These are phyloP conservation scores for Funneliformis geosporum DNA, from an alignment of 192 early-diverging fungal genomes.

Conservation along the genomic window DNA sequence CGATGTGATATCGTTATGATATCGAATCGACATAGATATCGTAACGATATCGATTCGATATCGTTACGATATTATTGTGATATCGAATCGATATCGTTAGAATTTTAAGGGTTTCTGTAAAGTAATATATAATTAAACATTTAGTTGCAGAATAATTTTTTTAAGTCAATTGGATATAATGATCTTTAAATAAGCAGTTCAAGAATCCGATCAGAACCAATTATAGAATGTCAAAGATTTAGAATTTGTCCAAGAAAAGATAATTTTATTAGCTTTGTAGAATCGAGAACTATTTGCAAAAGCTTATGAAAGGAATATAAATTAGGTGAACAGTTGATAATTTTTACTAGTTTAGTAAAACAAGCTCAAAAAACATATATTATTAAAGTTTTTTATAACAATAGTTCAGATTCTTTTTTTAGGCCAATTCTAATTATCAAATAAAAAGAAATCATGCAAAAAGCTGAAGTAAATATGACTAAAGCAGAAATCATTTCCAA, in stretches of 20 bases:
- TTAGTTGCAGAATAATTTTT: conserved; percentile 19
- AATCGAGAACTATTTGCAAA: neutral
- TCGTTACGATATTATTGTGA: too few species aligned
- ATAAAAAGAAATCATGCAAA: conserved; percentile 12
- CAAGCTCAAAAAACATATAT: conserved; percentile 18
- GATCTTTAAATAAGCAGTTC: conserved; percentile 6
- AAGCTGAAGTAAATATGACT: too few species aligned
- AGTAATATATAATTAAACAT: conserved; percentile 1
- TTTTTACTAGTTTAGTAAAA: neutral
- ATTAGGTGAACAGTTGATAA: conserved; percentile 16
- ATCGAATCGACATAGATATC: neutral
- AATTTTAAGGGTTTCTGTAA: neutral
- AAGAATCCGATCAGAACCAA: conserved; percentile 6
- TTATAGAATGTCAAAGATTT: neutral
- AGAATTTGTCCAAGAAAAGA: conserved; percentile 7
- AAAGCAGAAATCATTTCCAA: too few species aligned
- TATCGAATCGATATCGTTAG: too few species aligned
- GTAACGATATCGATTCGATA: too few species aligned
- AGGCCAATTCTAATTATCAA: conserved; percentile 28
- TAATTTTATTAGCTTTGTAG: conserved; percentile 1
- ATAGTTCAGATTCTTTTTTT: conserved; percentile 19
- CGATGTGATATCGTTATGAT: conserved; percentile 16
- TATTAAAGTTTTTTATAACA: conserved; percentile 25
- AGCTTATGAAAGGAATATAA: conserved; percentile 13
- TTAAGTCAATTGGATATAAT: conserved; percentile 15